Evolutionary conservation across 2,329 filamentous ascomycete species (phyloP).

Genomic region (Juglanconis oblonga): DNA sequence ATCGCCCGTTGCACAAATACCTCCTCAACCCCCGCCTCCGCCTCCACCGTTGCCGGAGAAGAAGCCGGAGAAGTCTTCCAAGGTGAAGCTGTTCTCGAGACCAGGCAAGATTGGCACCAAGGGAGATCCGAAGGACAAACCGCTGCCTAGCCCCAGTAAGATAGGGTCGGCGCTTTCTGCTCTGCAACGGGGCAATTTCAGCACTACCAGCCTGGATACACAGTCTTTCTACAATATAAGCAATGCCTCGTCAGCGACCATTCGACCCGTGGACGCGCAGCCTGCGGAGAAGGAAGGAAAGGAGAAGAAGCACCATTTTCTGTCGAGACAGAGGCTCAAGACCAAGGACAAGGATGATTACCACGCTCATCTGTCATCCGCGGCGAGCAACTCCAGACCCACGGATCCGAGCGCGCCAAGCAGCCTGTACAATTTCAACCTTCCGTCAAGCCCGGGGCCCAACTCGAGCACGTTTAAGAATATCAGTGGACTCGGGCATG

Average conservation of each 20-base stretch:
- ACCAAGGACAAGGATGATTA: conserved; percentile 70
- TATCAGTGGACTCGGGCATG: conserved; percentile 79
- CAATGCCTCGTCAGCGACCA: conserved; percentile 76
- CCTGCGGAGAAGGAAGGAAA: conserved; percentile 62
- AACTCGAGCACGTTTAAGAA: conserved; percentile 71
- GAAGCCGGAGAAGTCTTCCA: conserved; percentile 64
- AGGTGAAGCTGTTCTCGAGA: conserved; percentile 78
- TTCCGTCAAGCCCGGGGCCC: conserved; percentile 69
- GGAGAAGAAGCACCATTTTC: conserved; percentile 76
- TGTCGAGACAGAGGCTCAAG: conserved; percentile 78
- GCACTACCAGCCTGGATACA: conserved; percentile 70
- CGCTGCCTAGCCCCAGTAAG: conserved; percentile 70
- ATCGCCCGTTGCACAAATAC: conserved; percentile 41
- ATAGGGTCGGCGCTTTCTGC: conserved; percentile 65
- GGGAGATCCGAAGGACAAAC: conserved; percentile 62
- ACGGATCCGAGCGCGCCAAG: conserved; percentile 73
- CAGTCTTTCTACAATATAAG: conserved; percentile 68
- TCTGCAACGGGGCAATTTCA: conserved; percentile 63
- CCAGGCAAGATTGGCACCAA: conserved; percentile 74
- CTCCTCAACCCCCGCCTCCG: conserved; percentile 33
- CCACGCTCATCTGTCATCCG: conserved; percentile 70
- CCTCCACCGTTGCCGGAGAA: conserved; percentile 52
- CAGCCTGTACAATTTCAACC: conserved; percentile 75
- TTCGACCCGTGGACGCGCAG: conserved; percentile 58
- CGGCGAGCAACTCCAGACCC: conserved; percentile 72